Percentiles rank a stretch among this genome's conserved stretches.
Conservation (phyloP, 1,139 yeast genomes). For the Zygosaccharomyces pseudobailii region DNA sequence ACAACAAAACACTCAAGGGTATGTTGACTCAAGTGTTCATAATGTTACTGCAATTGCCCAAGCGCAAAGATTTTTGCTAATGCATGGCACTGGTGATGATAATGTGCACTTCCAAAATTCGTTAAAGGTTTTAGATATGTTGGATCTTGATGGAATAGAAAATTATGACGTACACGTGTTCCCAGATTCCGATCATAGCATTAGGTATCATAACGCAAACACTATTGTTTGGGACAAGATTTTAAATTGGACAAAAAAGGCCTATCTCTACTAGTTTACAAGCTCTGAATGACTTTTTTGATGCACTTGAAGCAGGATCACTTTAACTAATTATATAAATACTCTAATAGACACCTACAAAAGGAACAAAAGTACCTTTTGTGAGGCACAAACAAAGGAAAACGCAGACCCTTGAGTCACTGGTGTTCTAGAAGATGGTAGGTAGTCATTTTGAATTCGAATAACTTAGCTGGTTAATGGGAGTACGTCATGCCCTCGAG, state of each 20-base stretch:
- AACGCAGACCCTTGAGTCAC: no score
- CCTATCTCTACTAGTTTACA: conserved; percentile 34
- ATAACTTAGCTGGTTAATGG: no score
- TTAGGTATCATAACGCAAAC: conserved; percentile 66
- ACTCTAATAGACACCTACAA: no score
- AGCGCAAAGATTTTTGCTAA: conserved; percentile 55
- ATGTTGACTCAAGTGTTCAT: conserved; percentile 48
- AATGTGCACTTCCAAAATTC: conserved; percentile 76
- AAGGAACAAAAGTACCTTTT: no score
- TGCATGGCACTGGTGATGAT: conserved; percentile 83
- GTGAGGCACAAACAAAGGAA: no score
- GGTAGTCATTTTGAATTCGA: no score
- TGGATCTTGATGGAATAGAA: conserved; percentile 54
- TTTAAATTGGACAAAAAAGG: conserved; percentile 52
- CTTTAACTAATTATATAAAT: no score
- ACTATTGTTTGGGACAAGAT: conserved; percentile 61
- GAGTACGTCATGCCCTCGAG: no score
- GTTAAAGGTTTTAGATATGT: conserved; percentile 56
- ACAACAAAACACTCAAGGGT: conserved; percentile 54
- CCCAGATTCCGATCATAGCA: conserved; percentile 76
- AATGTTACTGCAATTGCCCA: conserved; percentile 43
- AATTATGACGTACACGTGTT: conserved; percentile 70
- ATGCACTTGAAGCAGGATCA: no score
- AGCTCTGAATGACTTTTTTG: not conserved
- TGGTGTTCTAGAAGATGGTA: no score